Conservation (phyloP, 192 early-diverging fungal genomes). For the Coemansia umbellata region DNA sequence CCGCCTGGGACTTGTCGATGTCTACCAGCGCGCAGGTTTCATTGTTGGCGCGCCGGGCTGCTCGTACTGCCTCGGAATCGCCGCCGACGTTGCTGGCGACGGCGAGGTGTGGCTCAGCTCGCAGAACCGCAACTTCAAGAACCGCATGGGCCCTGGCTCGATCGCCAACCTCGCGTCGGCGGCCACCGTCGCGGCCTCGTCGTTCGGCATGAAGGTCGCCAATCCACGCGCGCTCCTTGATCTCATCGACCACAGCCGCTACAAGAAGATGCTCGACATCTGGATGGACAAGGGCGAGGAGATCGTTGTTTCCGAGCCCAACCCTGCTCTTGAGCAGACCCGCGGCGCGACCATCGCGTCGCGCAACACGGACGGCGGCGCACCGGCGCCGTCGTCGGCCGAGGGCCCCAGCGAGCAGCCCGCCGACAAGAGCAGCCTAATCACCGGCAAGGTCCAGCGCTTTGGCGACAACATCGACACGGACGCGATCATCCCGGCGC, state of each 20-base stretch:
- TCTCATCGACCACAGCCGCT: constrained; percentile 59
- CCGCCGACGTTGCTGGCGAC: constrained; percentile 70
- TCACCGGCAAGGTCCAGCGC: constrained; percentile 65
- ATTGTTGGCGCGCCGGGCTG: constrained; percentile 72
- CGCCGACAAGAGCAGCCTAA: constrained; percentile 39
- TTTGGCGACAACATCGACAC: constrained; percentile 78
- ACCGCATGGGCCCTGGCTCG: constrained; percentile 78
- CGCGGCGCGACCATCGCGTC: constrained; percentile 37
- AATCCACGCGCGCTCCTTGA: constrained; percentile 67
- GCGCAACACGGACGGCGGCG: constrained; percentile 37
- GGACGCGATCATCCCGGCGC: constrained; percentile 75
- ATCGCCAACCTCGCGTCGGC: constrained; percentile 77
- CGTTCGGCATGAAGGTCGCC: constrained; percentile 68
- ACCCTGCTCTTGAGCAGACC: constrained; percentile 52
- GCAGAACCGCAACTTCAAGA: constrained; percentile 84
- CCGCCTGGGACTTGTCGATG: constrained; percentile 66
- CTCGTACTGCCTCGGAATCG: constrained; percentile 77
- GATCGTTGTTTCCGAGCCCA: constrained; percentile 63
- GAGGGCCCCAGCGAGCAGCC: constrained; percentile 6
- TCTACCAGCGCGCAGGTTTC: constrained; percentile 74
- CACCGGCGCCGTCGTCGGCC: constrained; percentile 2
- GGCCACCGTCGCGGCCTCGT: constrained; percentile 74
- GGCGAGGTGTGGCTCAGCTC: constrained; percentile 80
- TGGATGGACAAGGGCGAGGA: constrained; percentile 63
- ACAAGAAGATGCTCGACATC: constrained; percentile 60